Base-by-base conservation (phyloP, 2,329 filamentous ascomycete species). In the Penicillium sp. region DNA sequence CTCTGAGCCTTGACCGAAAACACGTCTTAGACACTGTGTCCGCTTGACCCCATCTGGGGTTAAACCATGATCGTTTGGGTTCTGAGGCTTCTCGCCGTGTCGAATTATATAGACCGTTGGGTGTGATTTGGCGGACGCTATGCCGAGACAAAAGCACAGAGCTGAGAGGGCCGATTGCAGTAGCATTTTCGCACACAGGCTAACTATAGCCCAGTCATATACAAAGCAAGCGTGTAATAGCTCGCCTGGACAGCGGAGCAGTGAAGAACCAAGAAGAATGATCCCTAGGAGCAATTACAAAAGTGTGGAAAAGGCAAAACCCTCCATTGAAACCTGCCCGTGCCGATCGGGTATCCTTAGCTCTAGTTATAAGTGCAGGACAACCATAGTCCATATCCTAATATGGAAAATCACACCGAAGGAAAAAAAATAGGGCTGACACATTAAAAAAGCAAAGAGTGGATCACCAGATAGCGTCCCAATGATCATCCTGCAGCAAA, bases 21-120 rank as follows among this genome's bases (percentile, higher is more conserved):
- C 53, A 10, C 56, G 40, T 11, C 68, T 68, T 16, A 72, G 55
- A 48, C 70, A 72, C 44, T 68, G 61, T 6, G 70, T 68, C 36
- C 70, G 68, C 48, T 50, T 58, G 40, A 62, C 45, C 1, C 70
- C 70, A 8, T 70, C 68, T 2, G 51, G 23, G 19, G 58, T 68
- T 10, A 72, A 54, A 3, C 65, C 64, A 33, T 65, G 63, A 25
- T 71, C 63, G 10, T 61, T 29, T 8, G 60, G 60, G 34, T 70
- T 47, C 2, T 21, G 49, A 6, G 70, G 60, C 33, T 71, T 71
- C 50, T 72, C 70, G 34, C 66, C 70, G 47, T 72, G 70, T 10
- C 70, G 68, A 47, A 72, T 69, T 19, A 72, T 57, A 34, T 67
- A 71, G 19, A 71, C 61, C 8, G 60, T 70, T 19, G 70, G 65